phyloP scores from a whole-genome alignment of 176 grass and related monocot species.

The Hordeum vulgare region MorexV3_pseudomolecules_assembly NC_058520.1:528466942-528467441 shows the following conservation, averaged over 20 bases:
- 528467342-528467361: slow-evolving; percentile 67
- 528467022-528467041: slow-evolving; percentile 46
- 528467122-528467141: background rate
- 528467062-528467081: slow-evolving; percentile 42
- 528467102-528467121: background rate
- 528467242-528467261: slow-evolving; percentile 53
- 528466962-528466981: slow-evolving; percentile 34
- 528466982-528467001: slow-evolving; percentile 45
- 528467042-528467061: slow-evolving; percentile 35
- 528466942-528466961: slow-evolving; percentile 48
- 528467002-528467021: slow-evolving; percentile 83
- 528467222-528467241: slow-evolving; percentile 75
- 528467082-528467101: slow-evolving; percentile 1
- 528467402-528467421: slow-evolving; percentile 25
- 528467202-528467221: slow-evolving; percentile 85
- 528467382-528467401: slow-evolving; percentile 45
- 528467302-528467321: slow-evolving; percentile 50
- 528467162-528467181: slow-evolving; percentile 7
- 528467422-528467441: slow-evolving; percentile 24
- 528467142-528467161: background rate
- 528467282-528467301: slow-evolving; percentile 81
- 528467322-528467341: slow-evolving; percentile 84
- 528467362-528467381: slow-evolving; percentile 67
- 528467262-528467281: slow-evolving; percentile 88
- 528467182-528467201: slow-evolving; percentile 64